Base-by-base conservation (phyloP, 2,329 filamentous ascomycete species). In the Exserohilum rostratum region DNA sequence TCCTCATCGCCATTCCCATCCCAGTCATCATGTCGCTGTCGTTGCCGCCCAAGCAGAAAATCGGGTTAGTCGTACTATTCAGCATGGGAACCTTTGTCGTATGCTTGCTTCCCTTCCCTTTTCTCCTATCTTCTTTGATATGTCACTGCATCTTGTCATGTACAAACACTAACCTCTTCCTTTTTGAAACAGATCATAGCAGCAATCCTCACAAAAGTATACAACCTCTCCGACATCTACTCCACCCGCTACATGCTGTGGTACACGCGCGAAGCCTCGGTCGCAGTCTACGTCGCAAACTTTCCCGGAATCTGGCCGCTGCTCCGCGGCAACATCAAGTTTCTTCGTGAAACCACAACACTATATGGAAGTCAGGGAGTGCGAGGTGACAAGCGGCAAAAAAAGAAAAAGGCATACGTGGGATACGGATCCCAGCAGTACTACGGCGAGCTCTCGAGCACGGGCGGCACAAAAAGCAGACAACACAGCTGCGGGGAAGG, bases 1-100 rank as follows among this genome's bases (percentile, higher is more conserved):
- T 84, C 73, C 86, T 88, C 66, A 80, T 87, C 25, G 65, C 78
- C 3, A 80, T 87, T 17, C 83, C 84, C 1, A 77, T 87, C 58
- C 84, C 84, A 0, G 71, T 83, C 48, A 64, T 87, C 22, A 60
- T 82, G 10, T 77, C 77, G 22, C 78, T 85, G 1, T 78, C 80
- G 40, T 74, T 87, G 2, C 73, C 78, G 5, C 35, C 75, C 1
- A 82, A 78, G 65, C 80, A 83, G 64, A 87, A 87, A 69, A 48
- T 80, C 0, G 76, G 85, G 1, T 77, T 87, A 1, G 64, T 76
- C n/a, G 58, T 75, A 22, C 71, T 84, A 29, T 83, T 84, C 65
- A 76, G 79, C 38, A 77, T 83, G 58, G 81, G 82, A 17, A 66
- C 76, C 43, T 83, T 83, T 57, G 79, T 83, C 27, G 75, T 87